Evolutionary conservation across 345 rosid genomes (phyloP).

Genomic region (Turritis glabra): DNA sequence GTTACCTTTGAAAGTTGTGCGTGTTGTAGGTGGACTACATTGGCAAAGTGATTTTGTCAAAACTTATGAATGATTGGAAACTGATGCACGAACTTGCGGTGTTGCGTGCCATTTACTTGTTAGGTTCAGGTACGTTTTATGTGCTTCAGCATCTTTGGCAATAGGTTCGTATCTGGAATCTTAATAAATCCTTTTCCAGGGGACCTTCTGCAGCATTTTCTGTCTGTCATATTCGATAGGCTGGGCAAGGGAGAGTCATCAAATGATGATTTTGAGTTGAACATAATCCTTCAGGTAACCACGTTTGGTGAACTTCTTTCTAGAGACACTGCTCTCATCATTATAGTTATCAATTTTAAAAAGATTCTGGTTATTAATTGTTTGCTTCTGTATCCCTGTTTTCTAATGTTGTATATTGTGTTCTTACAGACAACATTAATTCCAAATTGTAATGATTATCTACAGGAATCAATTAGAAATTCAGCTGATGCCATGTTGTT

Average conservation of each 20-base stretch:
- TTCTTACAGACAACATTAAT: neutral
- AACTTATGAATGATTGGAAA: constrained; percentile 92
- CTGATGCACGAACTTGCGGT: constrained; percentile 97
- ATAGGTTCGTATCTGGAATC: constrained; percentile 11
- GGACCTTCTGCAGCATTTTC: constrained; percentile 93
- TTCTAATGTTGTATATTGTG: constrained; percentile 13
- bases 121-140: constrained; percentile 78
- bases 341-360: neutral
- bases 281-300: constrained; percentile 83
- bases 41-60: constrained; percentile 74
- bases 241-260: constrained; percentile 88
- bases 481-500: constrained; percentile 85
- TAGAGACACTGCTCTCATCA: constrained; percentile 3
- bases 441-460: constrained; percentile 19
- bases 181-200: constrained; percentile 50
- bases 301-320: constrained; percentile 11
- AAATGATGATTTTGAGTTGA: constrained; percentile 94
- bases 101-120: constrained; percentile 89
- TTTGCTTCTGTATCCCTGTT: constrained; percentile 10
- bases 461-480: constrained; percentile 92
- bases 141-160: constrained; percentile 26
- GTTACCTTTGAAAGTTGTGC: constrained; percentile 22
- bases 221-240: constrained; percentile 70
- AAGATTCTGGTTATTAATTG: neutral
- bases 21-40: constrained; percentile 70